Evolutionary conservation across 305 asterid genomes (phyloP).

Genomic region (Fraxinus sp.): DNA sequence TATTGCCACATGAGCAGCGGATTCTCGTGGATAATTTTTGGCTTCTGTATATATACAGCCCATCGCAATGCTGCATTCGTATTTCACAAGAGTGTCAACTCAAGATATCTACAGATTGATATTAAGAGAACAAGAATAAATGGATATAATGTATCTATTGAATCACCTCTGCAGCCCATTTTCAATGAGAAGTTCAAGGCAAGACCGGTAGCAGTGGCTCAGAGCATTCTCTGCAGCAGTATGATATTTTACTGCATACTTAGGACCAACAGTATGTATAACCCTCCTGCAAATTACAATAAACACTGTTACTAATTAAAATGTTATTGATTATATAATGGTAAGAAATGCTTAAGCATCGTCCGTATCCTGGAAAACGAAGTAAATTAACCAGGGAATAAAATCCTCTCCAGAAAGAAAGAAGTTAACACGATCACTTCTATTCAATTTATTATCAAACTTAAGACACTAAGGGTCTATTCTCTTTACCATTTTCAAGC

Average conservation of each 20-base stretch:
- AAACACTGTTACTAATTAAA: conserved; percentile 18
- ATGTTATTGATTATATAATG: not conserved
- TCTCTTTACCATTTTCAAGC: too few species aligned
- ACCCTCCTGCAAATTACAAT: conserved; percentile 61
- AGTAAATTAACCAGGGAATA: conserved; percentile 5
- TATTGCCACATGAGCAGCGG: conserved; percentile 96
- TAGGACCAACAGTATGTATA: conserved; percentile 91
- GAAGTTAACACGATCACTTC: not conserved
- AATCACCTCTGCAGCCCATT: conserved; percentile 69
- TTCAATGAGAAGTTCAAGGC: conserved; percentile 88
- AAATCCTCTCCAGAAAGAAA: conserved; percentile 6
- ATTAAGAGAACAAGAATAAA: conserved; percentile 20
- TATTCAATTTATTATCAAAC: not conserved
- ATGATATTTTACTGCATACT: conserved; percentile 88
- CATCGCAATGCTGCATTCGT: conserved; percentile 67
- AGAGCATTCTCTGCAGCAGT: conserved; percentile 95
- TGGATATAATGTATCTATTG: conserved; percentile 22
- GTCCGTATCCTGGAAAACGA: not conserved
- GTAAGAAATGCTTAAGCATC: not conserved
- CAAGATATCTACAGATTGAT: conserved; percentile 17
- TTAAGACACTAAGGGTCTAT: not conserved
- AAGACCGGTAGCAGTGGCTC: conserved; percentile 91
- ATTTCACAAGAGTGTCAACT: conserved; percentile 19
- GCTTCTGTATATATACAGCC: conserved; percentile 85
- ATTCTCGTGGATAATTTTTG: conserved; percentile 91